Evolutionary conservation across 306 rosid genomes (phyloP).

Genomic region (Elaeagnus macrophylla): DNA sequence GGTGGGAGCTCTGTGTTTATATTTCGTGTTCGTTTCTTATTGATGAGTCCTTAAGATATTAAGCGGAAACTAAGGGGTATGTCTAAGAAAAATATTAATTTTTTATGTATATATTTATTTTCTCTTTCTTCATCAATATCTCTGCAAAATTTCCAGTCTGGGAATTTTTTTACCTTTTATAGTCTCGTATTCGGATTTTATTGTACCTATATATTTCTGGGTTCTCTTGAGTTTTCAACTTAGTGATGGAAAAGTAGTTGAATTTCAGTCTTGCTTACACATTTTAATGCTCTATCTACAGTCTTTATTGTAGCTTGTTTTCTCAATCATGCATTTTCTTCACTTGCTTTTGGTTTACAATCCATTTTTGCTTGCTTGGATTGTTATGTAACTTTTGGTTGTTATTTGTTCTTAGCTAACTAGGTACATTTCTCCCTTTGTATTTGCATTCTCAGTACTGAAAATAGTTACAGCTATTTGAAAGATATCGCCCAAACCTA

Average conservation of each 20-base stretch:
- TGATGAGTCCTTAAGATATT: conserved; percentile 15
- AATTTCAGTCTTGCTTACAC: conserved; percentile 31
- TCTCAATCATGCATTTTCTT: too few species aligned
- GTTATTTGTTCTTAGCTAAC: conserved; percentile 25
- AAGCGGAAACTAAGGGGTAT: conserved; percentile 11
- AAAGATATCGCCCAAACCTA: conserved; percentile 23
- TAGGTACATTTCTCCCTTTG: conserved; percentile 37
- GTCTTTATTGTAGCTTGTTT: too few species aligned
- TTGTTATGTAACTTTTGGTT: conserved; percentile 28
- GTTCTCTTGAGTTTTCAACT: background rate
- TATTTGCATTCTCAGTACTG: conserved; percentile 21
- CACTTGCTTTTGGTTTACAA: too few species aligned
- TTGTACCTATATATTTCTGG: background rate
- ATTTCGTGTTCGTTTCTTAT: conserved; percentile 19
- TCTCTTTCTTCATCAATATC: conserved; percentile 15
- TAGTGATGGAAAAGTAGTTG: conserved; percentile 2
- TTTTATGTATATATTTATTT: conserved; percentile 5
- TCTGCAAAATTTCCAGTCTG: conserved; percentile 18
- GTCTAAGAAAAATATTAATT: background rate
- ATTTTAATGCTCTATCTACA: conserved; percentile 39
- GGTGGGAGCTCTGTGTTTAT: conserved; percentile 9
- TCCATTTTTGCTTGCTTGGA: conserved; percentile 4
- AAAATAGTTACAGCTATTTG: conserved; percentile 15
- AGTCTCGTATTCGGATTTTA: conserved; percentile 5
- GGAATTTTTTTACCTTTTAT: conserved; percentile 8